A percentile compares a stretch with the other conserved stretches of the same genome.
Evolutionary conservation across 371 early-diverging fungal species (phyloP).

Genomic region (Mucor indicus): DNA sequence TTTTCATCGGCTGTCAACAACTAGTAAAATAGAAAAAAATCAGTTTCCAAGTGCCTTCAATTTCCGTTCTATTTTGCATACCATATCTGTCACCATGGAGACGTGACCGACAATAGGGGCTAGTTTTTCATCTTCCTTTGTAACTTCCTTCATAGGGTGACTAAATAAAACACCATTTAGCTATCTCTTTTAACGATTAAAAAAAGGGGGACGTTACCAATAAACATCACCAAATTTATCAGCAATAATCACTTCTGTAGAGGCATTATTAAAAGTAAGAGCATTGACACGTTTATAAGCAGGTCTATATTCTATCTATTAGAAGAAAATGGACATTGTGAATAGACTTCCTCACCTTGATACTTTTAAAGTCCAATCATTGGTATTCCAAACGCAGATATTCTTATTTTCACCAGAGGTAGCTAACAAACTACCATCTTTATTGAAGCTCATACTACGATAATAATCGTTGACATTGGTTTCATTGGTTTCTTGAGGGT

Average conservation of each 20-base stretch:
- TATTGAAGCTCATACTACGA: constrained; percentile 55
- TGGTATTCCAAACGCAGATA: constrained; percentile 67
- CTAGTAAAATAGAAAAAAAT: constrained; percentile 19
- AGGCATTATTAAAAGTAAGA: constrained; percentile 58
- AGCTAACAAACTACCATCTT: constrained; percentile 59
- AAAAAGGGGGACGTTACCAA: constrained; percentile 42
- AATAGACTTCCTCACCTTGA: constrained; percentile 35
- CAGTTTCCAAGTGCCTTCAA: background rate
- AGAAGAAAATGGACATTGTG: too few species aligned
- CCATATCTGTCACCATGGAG: constrained; percentile 89
- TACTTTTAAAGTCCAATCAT: constrained; percentile 51
- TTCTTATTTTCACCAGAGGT: constrained; percentile 72
- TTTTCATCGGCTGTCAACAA: constrained; percentile 55
- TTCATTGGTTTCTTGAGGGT: constrained; percentile 23
- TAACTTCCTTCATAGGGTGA: constrained; percentile 26
- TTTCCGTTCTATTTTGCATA: constrained; percentile 23
- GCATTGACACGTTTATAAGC: constrained; percentile 70
- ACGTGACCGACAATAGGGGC: constrained; percentile 89
- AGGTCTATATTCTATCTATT: constrained; percentile 32
- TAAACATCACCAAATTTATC: constrained; percentile 97
- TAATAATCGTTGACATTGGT: constrained; percentile 41
- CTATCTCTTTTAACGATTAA: background rate
- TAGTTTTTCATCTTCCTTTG: constrained; percentile 40
- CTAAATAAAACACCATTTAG: constrained; percentile 16
- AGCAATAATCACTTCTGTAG: constrained; percentile 67